These are phyloP conservation scores for Penicillium hesseltinei DNA, from an alignment of 2,329 filamentous ascomycete genomes.

Conservation along the genomic window DNA sequence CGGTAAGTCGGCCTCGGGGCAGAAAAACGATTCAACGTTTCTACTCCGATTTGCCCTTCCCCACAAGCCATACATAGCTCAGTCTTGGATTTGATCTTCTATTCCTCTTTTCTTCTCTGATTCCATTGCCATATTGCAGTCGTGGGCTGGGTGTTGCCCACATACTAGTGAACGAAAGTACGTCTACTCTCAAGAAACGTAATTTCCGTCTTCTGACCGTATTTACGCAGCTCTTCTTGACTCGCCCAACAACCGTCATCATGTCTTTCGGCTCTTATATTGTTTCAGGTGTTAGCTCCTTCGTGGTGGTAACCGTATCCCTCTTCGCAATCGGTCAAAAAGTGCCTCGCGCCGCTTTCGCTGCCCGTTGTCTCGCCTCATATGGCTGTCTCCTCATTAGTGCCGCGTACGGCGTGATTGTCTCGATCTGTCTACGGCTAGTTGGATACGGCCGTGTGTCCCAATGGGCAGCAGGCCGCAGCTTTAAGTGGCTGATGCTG, in stretches of 20 bases:
- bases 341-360: conserved; percentile 45
- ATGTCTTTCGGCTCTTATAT: conserved; percentile 64
- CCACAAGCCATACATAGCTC: conserved; percentile 11
- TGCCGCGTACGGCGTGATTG: conserved; percentile 72
- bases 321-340: conserved; percentile 45
- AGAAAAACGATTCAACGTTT: conserved; percentile 23
- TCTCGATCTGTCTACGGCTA: conserved; percentile 68
- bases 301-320: conserved; percentile 58
- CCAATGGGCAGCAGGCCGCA: conserved; percentile 79
- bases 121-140: neutral
- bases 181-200: neutral
- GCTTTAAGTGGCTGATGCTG: conserved; percentile 78
- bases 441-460: conserved; percentile 71
- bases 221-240: conserved; percentile 1
- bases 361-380: conserved; percentile 47
- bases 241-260: conserved; percentile 31
- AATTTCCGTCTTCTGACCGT: conserved; percentile 1
- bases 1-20: conserved; percentile 27
- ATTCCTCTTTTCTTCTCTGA: neutral
- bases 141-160: conserved; percentile 1
- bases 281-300: conserved; percentile 61
- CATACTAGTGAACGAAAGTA: neutral
- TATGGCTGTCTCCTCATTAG: conserved; percentile 47
- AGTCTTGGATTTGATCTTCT: conserved; percentile 4
- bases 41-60: conserved; percentile 14